phyloP scores from a whole-genome alignment of 495 filamentous ascomycete species.

The Annulohypoxylon stygium region DNA sequence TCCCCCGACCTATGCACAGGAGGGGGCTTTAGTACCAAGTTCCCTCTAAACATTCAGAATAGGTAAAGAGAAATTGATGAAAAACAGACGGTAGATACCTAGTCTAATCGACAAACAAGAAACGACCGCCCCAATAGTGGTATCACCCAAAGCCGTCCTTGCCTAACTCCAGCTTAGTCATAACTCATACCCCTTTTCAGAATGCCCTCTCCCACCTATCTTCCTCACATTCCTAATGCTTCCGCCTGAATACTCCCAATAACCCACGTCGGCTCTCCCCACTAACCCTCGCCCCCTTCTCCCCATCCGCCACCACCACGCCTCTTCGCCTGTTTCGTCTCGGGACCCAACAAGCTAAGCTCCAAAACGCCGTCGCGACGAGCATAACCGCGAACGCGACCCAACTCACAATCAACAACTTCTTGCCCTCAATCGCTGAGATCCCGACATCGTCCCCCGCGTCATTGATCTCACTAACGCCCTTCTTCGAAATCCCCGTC shows the following conservation, averaged over 20 bases:
- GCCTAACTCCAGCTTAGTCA: not conserved
- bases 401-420: constrained; percentile 67
- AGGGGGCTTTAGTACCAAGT: too few species aligned
- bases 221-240: constrained; percentile 2
- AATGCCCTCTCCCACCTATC: not conserved
- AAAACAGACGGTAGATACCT: not conserved
- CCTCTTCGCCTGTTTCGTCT: constrained; percentile 57
- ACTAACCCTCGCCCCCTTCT: constrained; percentile 24
- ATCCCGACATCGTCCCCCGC: constrained; percentile 52
- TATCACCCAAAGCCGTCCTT: not conserved
- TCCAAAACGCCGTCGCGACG: constrained; percentile 67
- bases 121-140: not conserved
- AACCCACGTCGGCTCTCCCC: constrained; percentile 37
- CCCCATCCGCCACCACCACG: constrained; percentile 56
- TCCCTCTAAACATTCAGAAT: too few species aligned
- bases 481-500: constrained; percentile 52
- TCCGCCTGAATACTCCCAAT: constrained; percentile 30
- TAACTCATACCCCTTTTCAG: not conserved
- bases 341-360: constrained; percentile 67
- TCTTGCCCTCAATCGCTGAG: constrained; percentile 48
- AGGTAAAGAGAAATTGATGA: too few species aligned
- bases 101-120: not conserved
- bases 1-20: too few species aligned
- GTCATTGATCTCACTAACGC: constrained; percentile 50
- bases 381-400: constrained; percentile 72